A percentile compares a stretch with the other conserved stretches of the same genome.
phyloP scores from a whole-genome alignment of 331 rosid genomes.

The Quercus phellos region DNA sequence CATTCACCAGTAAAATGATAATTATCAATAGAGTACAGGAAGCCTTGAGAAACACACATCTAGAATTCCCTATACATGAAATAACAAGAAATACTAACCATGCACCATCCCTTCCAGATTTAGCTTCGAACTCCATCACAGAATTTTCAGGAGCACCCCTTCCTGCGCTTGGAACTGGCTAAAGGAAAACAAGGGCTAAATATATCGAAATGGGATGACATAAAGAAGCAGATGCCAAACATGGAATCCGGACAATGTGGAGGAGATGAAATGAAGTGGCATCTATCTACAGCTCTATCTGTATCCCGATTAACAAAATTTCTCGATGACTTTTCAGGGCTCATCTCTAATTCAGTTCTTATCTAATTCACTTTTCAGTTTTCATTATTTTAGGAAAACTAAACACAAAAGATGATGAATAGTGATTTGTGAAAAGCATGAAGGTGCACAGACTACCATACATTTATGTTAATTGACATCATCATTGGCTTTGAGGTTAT shows the following conservation, averaged over 20 bases:
- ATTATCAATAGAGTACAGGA: conserved; percentile 6
- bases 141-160: conserved; percentile 65
- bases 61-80: conserved; percentile 23
- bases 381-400: neutral
- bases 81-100: conserved; percentile 60
- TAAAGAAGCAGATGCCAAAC: conserved; percentile 6
- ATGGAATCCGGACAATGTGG: neutral
- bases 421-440: neutral
- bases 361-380: neutral
- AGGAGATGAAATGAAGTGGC: neutral
- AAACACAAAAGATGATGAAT: neutral
- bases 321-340: neutral
- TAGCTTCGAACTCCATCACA: conserved; percentile 84
- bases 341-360: neutral
- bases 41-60: conserved; percentile 13
- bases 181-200: conserved; percentile 16
- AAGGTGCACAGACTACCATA: neutral
- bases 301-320: neutral
- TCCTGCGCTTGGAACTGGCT: conserved; percentile 50
- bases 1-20: neutral
- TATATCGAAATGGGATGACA: conserved; percentile 1
- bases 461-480: neutral
- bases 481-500: neutral
- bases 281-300: neutral
- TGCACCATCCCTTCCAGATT: conserved; percentile 98